Evolutionary conservation across 2,329 filamentous ascomycete genomes (phyloP), one percentile per base, ranked within the genome.

Genomic region (Clathrospora elynae): DNA sequence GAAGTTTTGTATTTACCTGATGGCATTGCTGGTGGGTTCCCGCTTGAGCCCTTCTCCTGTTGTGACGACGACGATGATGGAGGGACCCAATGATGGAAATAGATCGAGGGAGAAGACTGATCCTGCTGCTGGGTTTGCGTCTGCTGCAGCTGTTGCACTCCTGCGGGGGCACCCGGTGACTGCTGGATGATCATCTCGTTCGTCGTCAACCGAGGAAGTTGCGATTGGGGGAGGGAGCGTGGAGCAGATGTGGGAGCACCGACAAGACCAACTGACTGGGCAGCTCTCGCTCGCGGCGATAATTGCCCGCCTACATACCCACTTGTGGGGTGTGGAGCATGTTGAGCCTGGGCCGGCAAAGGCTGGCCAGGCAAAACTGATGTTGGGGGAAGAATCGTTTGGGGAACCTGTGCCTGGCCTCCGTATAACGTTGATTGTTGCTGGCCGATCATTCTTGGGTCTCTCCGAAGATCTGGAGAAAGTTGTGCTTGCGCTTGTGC

Each of bases 71-170:
- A 53, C 10, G 49, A 51, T 10, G 90, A 51, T 10, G 90, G 90
- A 31, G 90, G 90, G 46, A 92, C 87, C 90, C 90, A 96, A 66
- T 95, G 89, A 64, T 95, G 89, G 67, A 96, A 96, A 70, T 89
- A 93, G 33, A 95, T 87, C 14, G 85, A 87, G 0, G 86, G 84
- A 26, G 87, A 88, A 12, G 83, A 79, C 51, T 85, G 77, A 30
- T 81, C 72, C 58, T 84, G 82, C 46, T 80, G 78, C 40, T 82
- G 78, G 25, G 72, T 69, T 39, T 82, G 78, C 28, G 73, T 69
- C 40, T 75, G 73, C 42, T 75, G 73, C 26, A 72, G 49, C 33
- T 73, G 73, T 46, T 75, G 74, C 46, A 62, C 61, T 49, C 47
- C 64, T 6, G 70, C 61, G 30, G 66, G 65, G n/a, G 62, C 64